These are phyloP conservation scores for Aspergillus incahuasiensis DNA, from an alignment of 495 filamentous ascomycete species.

Conservation along the genomic window DNA sequence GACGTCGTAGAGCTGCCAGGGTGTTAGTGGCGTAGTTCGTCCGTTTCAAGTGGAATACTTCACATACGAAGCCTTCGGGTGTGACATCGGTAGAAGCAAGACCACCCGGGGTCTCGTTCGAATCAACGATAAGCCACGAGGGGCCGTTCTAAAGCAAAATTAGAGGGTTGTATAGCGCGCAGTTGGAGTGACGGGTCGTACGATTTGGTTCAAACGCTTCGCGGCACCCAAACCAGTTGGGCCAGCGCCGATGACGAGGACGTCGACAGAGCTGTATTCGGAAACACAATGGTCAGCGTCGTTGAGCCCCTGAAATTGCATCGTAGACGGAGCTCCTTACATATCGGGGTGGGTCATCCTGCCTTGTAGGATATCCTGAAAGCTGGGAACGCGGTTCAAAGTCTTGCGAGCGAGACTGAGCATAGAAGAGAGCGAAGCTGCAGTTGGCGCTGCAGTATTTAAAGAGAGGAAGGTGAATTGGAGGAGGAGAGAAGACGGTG, in stretches of 20 bases:
- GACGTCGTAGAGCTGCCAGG: constrained; percentile 87
- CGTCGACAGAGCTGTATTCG: constrained; percentile 73
- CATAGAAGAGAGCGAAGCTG: constrained; percentile 44
- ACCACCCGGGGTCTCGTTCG: constrained; percentile 89
- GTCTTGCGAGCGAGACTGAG: constrained; percentile 48
- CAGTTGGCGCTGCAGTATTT: constrained; percentile 24
- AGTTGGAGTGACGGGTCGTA: constrained; percentile 42
- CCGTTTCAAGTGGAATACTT: not conserved
- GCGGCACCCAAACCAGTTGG: constrained; percentile 95
- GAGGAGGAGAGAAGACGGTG: constrained; percentile 25
- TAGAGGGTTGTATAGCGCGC: constrained; percentile 15
- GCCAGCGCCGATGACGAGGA: constrained; percentile 97
- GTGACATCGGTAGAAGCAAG: constrained; percentile 96
- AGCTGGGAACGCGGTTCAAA: constrained; percentile 54
- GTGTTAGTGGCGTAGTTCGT: constrained; percentile 13
- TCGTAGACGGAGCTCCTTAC: constrained; percentile 27
- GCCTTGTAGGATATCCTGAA: constrained; percentile 56
- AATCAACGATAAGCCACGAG: constrained; percentile 95
- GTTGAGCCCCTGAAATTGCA: constrained; percentile 14
- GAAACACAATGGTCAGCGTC: constrained; percentile 20
- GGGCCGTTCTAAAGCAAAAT: constrained; percentile 61
- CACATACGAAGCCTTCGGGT: constrained; percentile 93
- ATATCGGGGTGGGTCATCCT: constrained; percentile 55
- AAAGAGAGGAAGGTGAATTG: constrained; percentile 20
- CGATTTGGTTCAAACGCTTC: constrained; percentile 94